Base-by-base conservation (phyloP, 768 basidiomycete genomes). In the Suillus subaureus region DNA sequence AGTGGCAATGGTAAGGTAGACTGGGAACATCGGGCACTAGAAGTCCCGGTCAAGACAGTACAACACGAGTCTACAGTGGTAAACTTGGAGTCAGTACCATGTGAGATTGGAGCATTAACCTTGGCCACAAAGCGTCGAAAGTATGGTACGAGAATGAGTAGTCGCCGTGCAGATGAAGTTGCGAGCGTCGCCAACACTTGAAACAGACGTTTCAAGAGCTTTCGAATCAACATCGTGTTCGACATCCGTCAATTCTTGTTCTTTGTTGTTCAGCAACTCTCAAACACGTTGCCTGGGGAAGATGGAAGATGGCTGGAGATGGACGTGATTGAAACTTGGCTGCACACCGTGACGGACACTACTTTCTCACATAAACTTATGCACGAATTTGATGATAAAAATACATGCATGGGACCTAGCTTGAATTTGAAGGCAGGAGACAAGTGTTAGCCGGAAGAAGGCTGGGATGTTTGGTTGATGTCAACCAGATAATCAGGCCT, bases 111-210 rank as follows among this genome's bases (percentile, higher is more conserved):
- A 60, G 18, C 26, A 26, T 28, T 26, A 31, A 42, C 11, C 15
- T 42, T 60, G 40, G 26, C 18, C 58, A 60, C 26, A 31, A 58
- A 58, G 26, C 6, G 58, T 42, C 40, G 58, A 60, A 60, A 42
- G 26, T 7, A 60, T 7, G 39, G 42, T 5, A 60, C 6, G 18
- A 60, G 26, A 42, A 42, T 60, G 26, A 28, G 26, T 1, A 60
- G 26, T 28, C 40, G 37, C 18, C 21, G 58, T 12, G 58, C 58
- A 28, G 40, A 28, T 31, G 58, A 60, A 13, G 58, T 42, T 12
- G 39, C 12, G 21, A 42, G 58, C 28, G 58, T 26, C 18, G 26
- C 3, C 39, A 60, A 42, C 6, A 31, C 40, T 60, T 60, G 58
- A 18, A 28, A 13, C 58, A 60, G 40, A 31, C 16, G 40, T 28